Conservation (phyloP, 148 eudicot species). For the Chenopodium suecicum region DNA sequence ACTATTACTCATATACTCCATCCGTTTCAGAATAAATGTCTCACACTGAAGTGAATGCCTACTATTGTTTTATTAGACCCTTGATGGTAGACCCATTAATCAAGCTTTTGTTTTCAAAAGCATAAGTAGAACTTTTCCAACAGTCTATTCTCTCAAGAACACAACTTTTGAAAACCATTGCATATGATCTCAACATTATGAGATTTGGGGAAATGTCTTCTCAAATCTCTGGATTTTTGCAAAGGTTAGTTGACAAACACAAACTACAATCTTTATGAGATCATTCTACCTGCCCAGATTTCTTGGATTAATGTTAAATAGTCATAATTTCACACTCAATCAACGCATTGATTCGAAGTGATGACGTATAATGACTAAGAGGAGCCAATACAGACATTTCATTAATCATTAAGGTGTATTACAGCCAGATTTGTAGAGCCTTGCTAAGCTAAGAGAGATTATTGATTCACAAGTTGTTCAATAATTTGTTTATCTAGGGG, state of each 20-base stretch:
- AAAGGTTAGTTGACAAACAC: background rate
- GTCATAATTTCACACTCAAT: background rate
- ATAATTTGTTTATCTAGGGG: background rate
- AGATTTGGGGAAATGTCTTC: background rate
- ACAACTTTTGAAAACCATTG: background rate
- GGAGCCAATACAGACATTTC: slow-evolving; percentile 5
- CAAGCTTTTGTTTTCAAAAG: background rate
- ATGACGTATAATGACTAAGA: background rate
- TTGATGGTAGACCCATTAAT: background rate
- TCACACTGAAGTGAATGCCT: too few relatives aligned
- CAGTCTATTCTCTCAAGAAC: background rate
- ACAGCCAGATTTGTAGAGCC: slow-evolving; percentile 1
- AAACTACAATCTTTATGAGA: background rate
- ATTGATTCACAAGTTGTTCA: slow-evolving; percentile 8
- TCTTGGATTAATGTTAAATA: background rate
- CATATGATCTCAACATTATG: background rate
- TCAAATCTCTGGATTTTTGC: background rate
- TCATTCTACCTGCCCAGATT: background rate
- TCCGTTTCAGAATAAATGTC: background rate
- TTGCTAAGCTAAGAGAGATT: background rate
- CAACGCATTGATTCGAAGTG: background rate
- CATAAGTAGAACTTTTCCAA: background rate
- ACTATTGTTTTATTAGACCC: background rate
- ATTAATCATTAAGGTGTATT: slow-evolving; percentile 7
- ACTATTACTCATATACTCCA: background rate